Conservation (phyloP, 768 basidiomycete species). For the Epithele typhae region DNA sequence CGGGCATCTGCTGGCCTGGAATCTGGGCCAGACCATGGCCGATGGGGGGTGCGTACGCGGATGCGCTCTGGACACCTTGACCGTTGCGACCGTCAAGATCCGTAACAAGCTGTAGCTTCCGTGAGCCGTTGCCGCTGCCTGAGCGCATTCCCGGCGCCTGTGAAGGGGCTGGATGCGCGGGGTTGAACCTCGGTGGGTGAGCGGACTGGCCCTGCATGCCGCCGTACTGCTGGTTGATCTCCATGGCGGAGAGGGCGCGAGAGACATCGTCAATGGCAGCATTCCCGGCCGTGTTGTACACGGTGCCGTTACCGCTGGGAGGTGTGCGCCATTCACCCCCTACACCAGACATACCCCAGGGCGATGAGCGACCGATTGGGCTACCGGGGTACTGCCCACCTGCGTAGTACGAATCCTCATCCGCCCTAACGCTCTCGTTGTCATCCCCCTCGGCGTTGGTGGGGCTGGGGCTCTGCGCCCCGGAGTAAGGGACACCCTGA, state of each 20-base stretch:
- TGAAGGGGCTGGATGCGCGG: slow-evolving; percentile 40
- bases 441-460: slow-evolving; percentile 58
- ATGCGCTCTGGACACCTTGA: slow-evolving; percentile 46
- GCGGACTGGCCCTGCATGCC: slow-evolving; percentile 43
- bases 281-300: slow-evolving; percentile 21
- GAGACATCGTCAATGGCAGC: slow-evolving; percentile 69
- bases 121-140: slow-evolving; percentile 33
- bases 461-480: slow-evolving; percentile 38
- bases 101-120: slow-evolving; percentile 53
- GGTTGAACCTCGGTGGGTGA: slow-evolving; percentile 71
- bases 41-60: slow-evolving; percentile 41
- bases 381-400: slow-evolving; percentile 44
- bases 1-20: slow-evolving; percentile 13
- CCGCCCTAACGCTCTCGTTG: slow-evolving; percentile 40
- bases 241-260: slow-evolving; percentile 66
- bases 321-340: slow-evolving; percentile 55
- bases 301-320: slow-evolving; percentile 24
- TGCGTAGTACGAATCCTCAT: slow-evolving; percentile 54
- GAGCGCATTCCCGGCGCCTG: slow-evolving; percentile 41
- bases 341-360: slow-evolving; percentile 51
- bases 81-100: slow-evolving; percentile 69
- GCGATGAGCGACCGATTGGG: slow-evolving; percentile 58
- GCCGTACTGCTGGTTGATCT: slow-evolving; percentile 41
- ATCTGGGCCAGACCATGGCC: slow-evolving; percentile 31
- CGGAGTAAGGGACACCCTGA: slow-evolving; percentile 21